Base-by-base conservation (phyloP, 495 filamentous ascomycete genomes). In the Corynascus novoguineensis region DNA sequence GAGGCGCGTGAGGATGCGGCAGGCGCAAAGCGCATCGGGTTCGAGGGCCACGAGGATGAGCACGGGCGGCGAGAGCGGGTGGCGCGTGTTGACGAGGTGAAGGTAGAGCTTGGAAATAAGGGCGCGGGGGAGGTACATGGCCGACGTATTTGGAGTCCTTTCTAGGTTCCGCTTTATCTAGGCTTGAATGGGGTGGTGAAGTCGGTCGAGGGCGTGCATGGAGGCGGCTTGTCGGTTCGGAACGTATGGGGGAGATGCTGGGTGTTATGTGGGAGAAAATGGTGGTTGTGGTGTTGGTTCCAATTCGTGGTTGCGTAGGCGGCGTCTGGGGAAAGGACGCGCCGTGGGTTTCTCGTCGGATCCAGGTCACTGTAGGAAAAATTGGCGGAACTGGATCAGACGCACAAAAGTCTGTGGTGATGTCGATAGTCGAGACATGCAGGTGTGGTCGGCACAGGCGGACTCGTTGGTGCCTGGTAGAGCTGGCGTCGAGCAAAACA, bases 21-120 rank as follows among this genome's bases (percentile, higher is more conserved):
- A 92, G 50, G 92, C 95, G 73, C 93, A 97, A 34, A 98, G 84
- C 50, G 92, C 88, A 76, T 98, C 93, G 44, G 92, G 89, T 68
- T 96, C 93, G 65, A 97, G 86, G 29, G 92, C 88, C 57, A 90
- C 90, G 47, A 98, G 85, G 54, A 98, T 83, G n/a, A 97, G 80
- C 59, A 97, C 88, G 4, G 90, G 89, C 37, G 92, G 87, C 4
- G 90, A 92, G 24, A 90, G 82, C 8, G 89, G 83, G 68, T 93
- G 88, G 54, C 90, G 85, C 28, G 86, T 85, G 64, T 80, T 80
- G 67, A 91, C 81, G 45, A 97, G 85, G 71, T 95, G 86, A 52
- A 81, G 78, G 80, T 98, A 97, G 63, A 97, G 85, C 61, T 91
- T 89, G 35, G 88, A 86, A 69, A 98, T 86, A 55, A 93, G 83